Evolutionary conservation across 345 rosid species (phyloP).

Genomic region (Boechera divaricarpa): DNA sequence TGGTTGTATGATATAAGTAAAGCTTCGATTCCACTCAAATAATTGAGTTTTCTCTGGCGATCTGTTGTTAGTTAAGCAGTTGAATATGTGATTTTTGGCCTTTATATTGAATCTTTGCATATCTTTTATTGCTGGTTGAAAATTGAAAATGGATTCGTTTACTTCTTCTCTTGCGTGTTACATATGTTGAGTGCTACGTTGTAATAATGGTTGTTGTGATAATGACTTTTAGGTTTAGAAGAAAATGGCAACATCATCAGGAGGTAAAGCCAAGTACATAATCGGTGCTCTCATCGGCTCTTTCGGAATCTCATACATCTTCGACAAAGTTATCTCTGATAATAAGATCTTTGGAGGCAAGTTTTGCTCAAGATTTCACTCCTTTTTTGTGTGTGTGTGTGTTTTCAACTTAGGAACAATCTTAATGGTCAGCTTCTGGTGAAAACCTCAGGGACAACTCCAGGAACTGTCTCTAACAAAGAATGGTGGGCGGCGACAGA

Average conservation of each 20-base stretch:
- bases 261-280: slow-evolving; percentile 57
- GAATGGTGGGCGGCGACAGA: slow-evolving; percentile 91
- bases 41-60: not conserved
- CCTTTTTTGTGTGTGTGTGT: not conserved
- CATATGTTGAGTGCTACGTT: not conserved
- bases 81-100: not conserved
- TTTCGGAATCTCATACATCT: slow-evolving; percentile 65
- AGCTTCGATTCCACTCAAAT: not conserved
- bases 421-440: not conserved
- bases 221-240: not conserved
- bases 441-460: slow-evolving; percentile 66
- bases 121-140: no score
- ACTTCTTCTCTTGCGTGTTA: not conserved
- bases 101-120: not conserved
- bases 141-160: not conserved
- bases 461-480: slow-evolving; percentile 67
- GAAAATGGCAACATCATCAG: slow-evolving; percentile 42
- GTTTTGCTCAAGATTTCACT: not conserved
- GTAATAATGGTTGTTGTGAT: not conserved
- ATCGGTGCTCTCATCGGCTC: slow-evolving; percentile 62
- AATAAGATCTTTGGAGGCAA: slow-evolving; percentile 86
- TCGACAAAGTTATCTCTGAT: slow-evolving; percentile 62
- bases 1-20: not conserved
- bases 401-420: not conserved
- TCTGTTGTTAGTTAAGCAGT: not conserved